Percentiles rank a stretch among this genome's conserved stretches.
Conservation (phyloP, 2,329 filamentous ascomycete genomes). For the Ophiostoma novo-ulmi region DNA sequence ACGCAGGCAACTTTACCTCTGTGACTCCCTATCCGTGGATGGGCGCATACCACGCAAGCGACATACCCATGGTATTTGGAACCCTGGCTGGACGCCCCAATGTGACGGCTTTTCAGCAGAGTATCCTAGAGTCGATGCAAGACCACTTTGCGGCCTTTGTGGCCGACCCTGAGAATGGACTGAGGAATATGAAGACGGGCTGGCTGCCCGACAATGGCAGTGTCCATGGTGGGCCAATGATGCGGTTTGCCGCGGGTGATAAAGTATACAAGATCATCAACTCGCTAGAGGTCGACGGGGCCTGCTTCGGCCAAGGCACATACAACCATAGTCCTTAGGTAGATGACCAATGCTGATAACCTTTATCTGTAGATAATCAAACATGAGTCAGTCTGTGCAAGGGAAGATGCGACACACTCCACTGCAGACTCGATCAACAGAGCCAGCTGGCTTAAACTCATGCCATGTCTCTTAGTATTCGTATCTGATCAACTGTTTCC, state of each 20-base stretch:
- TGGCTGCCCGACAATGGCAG: neutral
- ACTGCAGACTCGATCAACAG: neutral
- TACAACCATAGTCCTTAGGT: neutral
- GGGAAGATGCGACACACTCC: neutral
- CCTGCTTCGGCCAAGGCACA: neutral
- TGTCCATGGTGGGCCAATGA: neutral
- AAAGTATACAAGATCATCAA: neutral
- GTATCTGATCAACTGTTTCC: neutral
- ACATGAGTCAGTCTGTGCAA: neutral
- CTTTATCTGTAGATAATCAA: neutral
- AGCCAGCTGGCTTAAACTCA: neutral
- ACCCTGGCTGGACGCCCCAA: neutral
- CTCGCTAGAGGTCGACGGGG: neutral
- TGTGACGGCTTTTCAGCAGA: neutral
- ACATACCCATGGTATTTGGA: conserved; percentile 46
- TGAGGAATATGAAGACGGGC: neutral
- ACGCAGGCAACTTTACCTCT: conserved; percentile 47
- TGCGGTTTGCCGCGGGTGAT: neutral
- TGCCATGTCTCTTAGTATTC: neutral
- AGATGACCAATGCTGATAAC: neutral
- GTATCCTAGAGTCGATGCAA: neutral
- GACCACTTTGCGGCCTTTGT: conserved; percentile 1
- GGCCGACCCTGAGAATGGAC: neutral
- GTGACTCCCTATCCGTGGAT: conserved; percentile 39
- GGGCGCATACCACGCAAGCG: conserved; percentile 47